Evolutionary conservation across 176 grass and related monocot species (phyloP), one percentile per base, ranked within the genome.

Genomic region (Avena sativa): DNA sequence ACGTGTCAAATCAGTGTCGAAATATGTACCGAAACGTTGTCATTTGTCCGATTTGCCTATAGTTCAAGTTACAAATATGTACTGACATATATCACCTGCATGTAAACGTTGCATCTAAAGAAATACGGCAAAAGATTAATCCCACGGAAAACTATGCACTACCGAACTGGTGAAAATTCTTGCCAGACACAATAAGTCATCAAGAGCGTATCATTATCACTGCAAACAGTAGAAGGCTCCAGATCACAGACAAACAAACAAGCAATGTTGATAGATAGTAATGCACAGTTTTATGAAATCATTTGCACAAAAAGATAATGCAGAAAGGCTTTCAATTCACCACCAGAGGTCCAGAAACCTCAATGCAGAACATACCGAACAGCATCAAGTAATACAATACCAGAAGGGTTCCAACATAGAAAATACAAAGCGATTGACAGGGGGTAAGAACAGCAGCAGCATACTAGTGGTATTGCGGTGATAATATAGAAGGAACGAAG

Each of bases 401-500:
- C 73, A 0, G 26, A 32, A 76, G 52, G 48, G 48, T 76, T 50
- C 73, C 25, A 76, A 76, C 14, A 76, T 76, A 1, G 25, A 16
- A 74, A 76, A 53, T 53, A 76, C 73, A 76, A 9, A 52, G 48
- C 23, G 8, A 13, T 1, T 48, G 23, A 17, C 64, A 53, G 25
- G 72, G 1, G 3, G 23, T 7, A 76, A 53, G 20, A 47, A 48
- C 12, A 46, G 70, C 38, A 43, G 38, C 43, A 43, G 70, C 12
- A 50, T 75, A 75, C 72, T 51, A 28, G 72, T 26, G 47, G 47
- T 74, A 75, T 51, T 75, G 72, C 23, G 72, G 47, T 74, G 72
- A 75, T 75, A 52, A 75, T 28, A 32, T 66, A 66, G 63, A 66
- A 66, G 63, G 64, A 76, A 76, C 48, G 4, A 76, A 76, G 73